phyloP scores from a whole-genome alignment of 1,139 yeast species.

The Hyphopichia fennica region DNA sequence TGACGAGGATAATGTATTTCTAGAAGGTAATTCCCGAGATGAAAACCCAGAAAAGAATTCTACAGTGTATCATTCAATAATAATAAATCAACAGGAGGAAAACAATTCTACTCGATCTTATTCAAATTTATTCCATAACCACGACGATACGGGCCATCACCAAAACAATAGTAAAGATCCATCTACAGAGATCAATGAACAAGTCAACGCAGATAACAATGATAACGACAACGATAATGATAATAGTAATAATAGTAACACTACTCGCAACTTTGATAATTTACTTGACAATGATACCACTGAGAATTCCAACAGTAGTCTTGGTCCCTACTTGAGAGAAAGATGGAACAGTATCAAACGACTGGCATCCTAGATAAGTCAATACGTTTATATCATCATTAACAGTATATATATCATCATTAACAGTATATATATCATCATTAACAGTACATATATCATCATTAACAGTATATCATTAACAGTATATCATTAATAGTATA shows the following conservation, averaged over 20 bases:
- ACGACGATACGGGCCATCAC: slow-evolving; percentile 1
- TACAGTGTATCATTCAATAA: slow-evolving; percentile 31
- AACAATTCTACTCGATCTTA: slow-evolving; percentile 21
- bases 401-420: no score
- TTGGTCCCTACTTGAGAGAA: slow-evolving; percentile 32
- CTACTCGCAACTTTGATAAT: slow-evolving; percentile 6
- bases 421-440: no score
- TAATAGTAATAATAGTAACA: slow-evolving; percentile 8
- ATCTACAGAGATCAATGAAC: no score
- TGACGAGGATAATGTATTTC: slow-evolving; percentile 31
- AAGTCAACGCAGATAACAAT: neutral
- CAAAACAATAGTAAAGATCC: no score
- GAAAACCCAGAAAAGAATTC: slow-evolving; percentile 17
- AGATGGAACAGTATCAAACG: slow-evolving; percentile 19
- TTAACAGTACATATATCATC: no score
- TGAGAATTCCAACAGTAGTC: slow-evolving; percentile 29
- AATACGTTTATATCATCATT: no score
- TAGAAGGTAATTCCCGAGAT: slow-evolving; percentile 14
- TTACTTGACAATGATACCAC: slow-evolving; percentile 13
- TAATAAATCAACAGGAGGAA: slow-evolving; percentile 6
- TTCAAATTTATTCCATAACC: slow-evolving; percentile 33
- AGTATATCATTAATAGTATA: no score
- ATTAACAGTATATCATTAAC: no score
- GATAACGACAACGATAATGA: slow-evolving; percentile 2
- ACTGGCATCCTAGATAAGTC: neutral